A percentile compares a stretch with the other conserved stretches of the same genome.
phyloP scores from a whole-genome alignment of 1,284 basidiomycete species.

The Pseudozyma hubeiensis region DNA sequence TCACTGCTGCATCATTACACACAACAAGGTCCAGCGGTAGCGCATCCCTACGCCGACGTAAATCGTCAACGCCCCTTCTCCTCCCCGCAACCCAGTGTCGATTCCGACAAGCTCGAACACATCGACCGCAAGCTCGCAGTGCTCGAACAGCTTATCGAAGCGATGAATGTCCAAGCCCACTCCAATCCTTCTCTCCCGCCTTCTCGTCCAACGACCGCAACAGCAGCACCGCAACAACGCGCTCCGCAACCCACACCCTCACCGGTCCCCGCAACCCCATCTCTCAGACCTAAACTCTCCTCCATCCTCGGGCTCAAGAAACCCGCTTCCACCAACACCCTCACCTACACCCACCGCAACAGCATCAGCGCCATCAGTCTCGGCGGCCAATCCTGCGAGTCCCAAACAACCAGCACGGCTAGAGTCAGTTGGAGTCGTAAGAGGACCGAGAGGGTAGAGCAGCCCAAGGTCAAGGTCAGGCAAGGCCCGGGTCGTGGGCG shows the following conservation, averaged over 20 bases:
- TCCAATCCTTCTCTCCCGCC: not conserved
- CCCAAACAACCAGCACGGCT: not conserved
- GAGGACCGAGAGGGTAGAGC: slow-evolving; percentile 27
- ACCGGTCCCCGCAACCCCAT: not conserved
- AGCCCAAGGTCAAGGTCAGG: slow-evolving; percentile 35
- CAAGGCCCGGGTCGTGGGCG: slow-evolving; percentile 43
- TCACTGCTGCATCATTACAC: not conserved
- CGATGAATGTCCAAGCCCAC: slow-evolving; percentile 3
- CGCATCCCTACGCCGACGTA: slow-evolving; percentile 1
- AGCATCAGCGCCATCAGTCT: slow-evolving; percentile 1
- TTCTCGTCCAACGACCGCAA: not conserved
- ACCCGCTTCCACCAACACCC: not conserved
- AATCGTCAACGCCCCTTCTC: slow-evolving; percentile 1
- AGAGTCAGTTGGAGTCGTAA: slow-evolving; percentile 44
- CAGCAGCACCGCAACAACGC: not conserved
- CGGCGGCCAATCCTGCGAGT: not conserved
- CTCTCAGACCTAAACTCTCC: slow-evolving; percentile 4
- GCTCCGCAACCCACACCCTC: slow-evolving; percentile 13
- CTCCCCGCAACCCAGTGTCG: slow-evolving; percentile 11
- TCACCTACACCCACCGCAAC: not conserved
- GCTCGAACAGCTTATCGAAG: slow-evolving; percentile 21
- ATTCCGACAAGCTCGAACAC: slow-evolving; percentile 25
- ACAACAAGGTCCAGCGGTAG: too few species aligned
- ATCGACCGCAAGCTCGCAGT: slow-evolving; percentile 36
- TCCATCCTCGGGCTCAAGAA: slow-evolving; percentile 1